Conservation (phyloP, 176 grass and related monocot species). For the Secale cereale region DNA sequence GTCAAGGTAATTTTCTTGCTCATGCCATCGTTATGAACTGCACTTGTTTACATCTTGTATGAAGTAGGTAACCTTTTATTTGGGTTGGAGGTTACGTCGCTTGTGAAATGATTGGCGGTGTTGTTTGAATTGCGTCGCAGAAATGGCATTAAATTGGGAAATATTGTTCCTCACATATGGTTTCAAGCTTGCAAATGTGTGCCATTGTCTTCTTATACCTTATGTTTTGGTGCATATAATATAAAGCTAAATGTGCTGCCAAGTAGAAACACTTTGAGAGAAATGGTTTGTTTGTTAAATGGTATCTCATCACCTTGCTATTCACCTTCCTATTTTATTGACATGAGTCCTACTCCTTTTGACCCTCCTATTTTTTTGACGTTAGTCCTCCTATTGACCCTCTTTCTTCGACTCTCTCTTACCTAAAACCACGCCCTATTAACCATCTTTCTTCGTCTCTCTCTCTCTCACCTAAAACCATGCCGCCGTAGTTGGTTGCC, state of each 20-base stretch:
- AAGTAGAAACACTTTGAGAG: not conserved
- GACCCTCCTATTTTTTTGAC: too few species aligned
- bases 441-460: too few species aligned
- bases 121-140: not conserved
- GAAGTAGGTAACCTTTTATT: not conserved
- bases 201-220: not conserved
- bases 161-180: not conserved
- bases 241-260: not conserved
- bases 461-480: too few species aligned
- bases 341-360: too few species aligned
- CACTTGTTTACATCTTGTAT: not conserved
- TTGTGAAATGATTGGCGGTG: not conserved
- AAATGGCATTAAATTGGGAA: not conserved
- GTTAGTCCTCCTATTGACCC: too few species aligned
- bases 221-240: not conserved
- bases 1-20: conserved; percentile 55
- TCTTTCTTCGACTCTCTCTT: too few species aligned
- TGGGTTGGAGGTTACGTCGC: not conserved
- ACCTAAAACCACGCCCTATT: too few species aligned
- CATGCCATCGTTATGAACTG: not conserved
- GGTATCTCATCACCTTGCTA: conserved; percentile 8
- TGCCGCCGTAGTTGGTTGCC: too few species aligned
- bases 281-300: not conserved
- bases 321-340: too few species aligned
- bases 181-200: not conserved